Evolutionary conservation across 78 protist genomes (phyloP), one percentile per base, ranked within the genome.

Genomic region (Cavenderia fasciculata): DNA sequence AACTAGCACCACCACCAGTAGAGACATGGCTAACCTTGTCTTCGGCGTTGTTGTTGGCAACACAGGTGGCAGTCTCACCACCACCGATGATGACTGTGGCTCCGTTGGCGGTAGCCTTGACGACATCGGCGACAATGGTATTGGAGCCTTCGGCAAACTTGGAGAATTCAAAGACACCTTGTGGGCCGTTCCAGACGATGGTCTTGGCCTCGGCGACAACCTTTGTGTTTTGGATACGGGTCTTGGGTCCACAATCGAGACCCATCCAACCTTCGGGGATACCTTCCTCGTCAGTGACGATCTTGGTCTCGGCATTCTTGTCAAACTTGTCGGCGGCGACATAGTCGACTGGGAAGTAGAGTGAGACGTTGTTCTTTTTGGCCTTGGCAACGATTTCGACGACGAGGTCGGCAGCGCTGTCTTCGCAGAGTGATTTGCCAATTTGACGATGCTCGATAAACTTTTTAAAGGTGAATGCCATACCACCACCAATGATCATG

Each of bases 1-100:
- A 96, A 16, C 98, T 94, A 18, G 99, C 99, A 43, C 99, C 99
- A 40, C 99, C 99, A 16, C 99, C 99, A 41, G 99, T 99, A 33
- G 94, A 70, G 25, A 97, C 96, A 85, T 97, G 99, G 72, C 91
- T 43, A 27, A 98, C 95, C 86, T 96, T 86, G 69, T 96, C 97
- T 34, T 71, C 96, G 19, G 95, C 69, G 40, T 95, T 95, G 23
- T 77, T 90, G 85, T 93, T 88, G 85, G 85, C 94, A 8, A 95
- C 97, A 72, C 97, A 93, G 0, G 99, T 96, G 23, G 97, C 99
- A 2, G 99, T 95, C 96, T 99, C 99, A 7, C 99, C 99, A 38
- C 99, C 99, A 51, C 96, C 99, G 75, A 98, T 95, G 78, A 98
- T 94, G 72, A 98, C 76, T 54, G 71, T 73, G 57, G 96, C 84